phyloP scores from a whole-genome alignment of 345 rosid genomes.

The Acer negundo region DNA sequence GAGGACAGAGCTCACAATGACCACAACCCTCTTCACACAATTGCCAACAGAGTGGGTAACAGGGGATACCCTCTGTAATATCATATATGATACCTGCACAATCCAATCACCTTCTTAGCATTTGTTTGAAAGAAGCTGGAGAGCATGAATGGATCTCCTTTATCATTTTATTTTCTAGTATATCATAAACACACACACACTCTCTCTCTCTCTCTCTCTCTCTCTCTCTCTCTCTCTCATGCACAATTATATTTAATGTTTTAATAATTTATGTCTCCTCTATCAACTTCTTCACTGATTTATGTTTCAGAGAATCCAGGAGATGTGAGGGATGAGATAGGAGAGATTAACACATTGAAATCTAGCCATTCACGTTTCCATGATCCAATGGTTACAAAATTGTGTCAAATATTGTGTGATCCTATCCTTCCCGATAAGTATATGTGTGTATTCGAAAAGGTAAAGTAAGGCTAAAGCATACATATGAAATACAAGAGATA shows the following conservation, averaged over 20 bases:
- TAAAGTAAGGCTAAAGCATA: not conserved
- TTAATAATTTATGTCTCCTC: too few relatives aligned
- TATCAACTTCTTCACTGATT: too few relatives aligned
- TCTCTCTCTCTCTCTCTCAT: not conserved
- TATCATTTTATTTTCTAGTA: too few relatives aligned
- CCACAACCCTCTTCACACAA: conserved; percentile 99
- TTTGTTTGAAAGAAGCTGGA: not conserved
- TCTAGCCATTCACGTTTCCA: too few relatives aligned
- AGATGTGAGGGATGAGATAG: not conserved
- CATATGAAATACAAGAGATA: not conserved
- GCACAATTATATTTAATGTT: not conserved
- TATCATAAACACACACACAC: too few relatives aligned
- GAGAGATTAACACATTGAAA: too few relatives aligned
- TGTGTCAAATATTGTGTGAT: too few relatives aligned
- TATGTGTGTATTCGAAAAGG: too few relatives aligned
- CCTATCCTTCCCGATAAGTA: too few relatives aligned
- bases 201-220: not conserved
- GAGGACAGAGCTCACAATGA: conserved; percentile 96
- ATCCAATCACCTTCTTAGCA: conserved; percentile 8
- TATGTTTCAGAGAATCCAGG: too few relatives aligned
- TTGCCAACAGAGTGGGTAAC: conserved; percentile 98
- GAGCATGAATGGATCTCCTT: not conserved
- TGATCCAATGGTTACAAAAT: too few relatives aligned
- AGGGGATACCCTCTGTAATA: conserved; percentile 93
- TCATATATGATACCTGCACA: conserved; percentile 93